Evolutionary conservation across 2,329 filamentous ascomycete species (phyloP).

Genomic region (Fusarium albidum): DNA sequence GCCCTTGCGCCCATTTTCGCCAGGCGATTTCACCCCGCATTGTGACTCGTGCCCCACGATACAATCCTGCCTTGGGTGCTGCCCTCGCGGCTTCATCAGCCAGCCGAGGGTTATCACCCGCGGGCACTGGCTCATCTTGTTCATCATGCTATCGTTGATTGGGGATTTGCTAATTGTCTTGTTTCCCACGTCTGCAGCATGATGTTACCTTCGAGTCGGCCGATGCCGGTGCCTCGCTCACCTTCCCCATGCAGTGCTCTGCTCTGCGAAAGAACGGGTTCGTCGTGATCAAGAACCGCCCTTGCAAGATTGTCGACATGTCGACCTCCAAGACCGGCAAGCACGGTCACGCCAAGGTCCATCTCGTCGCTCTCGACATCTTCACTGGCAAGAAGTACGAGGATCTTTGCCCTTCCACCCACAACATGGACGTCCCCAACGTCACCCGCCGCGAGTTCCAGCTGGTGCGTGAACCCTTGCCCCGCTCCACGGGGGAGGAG

Average conservation of each 20-base stretch:
- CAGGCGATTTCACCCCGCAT: constrained; percentile 58
- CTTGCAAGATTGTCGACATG: constrained; percentile 99
- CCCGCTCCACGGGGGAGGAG: constrained; percentile 34
- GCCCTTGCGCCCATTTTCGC: constrained; percentile 42
- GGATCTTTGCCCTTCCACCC: constrained; percentile 97
- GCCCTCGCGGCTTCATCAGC: constrained; percentile 21
- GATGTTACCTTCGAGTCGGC: constrained; percentile 84
- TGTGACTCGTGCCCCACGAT: constrained; percentile 49
- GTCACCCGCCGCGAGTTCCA: constrained; percentile 91
- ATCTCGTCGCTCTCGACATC: constrained; percentile 97
- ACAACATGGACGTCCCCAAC: constrained; percentile 98
- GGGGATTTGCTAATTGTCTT: constrained; percentile 35
- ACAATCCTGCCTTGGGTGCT: constrained; percentile 29
- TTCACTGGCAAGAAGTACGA: constrained; percentile 99
- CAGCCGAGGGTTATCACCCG: constrained; percentile 12
- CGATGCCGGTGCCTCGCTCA: constrained; percentile 94
- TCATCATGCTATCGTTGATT: not conserved
- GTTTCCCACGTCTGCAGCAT: constrained; percentile 56
- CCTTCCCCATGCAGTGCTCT: constrained; percentile 99
- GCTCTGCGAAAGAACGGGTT: constrained; percentile 99
- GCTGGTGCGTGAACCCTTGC: constrained; percentile 73
- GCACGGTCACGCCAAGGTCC: constrained; percentile 99
- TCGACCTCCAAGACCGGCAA: constrained; percentile 99
- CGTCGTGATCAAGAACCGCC: constrained; percentile 98
- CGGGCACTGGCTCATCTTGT: not conserved